Percentiles rank a stretch among this genome's conserved stretches.
phyloP scores from a whole-genome alignment of 192 early-diverging fungal genomes.

The Backusella tarrabulga region DNA sequence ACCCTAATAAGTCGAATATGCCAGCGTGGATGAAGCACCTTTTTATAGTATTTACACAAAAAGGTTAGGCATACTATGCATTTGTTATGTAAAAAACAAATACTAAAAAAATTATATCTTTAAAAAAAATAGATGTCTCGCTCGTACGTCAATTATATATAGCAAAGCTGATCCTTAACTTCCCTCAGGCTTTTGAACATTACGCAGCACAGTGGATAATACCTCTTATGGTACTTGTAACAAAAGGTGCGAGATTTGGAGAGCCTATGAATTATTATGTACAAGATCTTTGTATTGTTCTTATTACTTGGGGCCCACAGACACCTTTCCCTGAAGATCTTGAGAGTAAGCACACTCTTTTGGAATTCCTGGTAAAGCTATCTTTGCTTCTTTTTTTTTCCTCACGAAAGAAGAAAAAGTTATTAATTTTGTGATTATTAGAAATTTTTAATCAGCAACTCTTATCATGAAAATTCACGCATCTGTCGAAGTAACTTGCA shows the following conservation, averaged over 20 bases:
- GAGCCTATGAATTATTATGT: constrained; percentile 69
- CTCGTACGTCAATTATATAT: constrained; percentile 47
- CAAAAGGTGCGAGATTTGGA: constrained; percentile 50
- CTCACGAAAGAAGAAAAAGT: background rate
- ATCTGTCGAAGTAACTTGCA: constrained; percentile 55
- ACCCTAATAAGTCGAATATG: constrained; percentile 37
- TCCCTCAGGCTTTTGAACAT: constrained; percentile 58
- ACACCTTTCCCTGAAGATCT: constrained; percentile 23
- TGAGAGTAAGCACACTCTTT: constrained; percentile 41
- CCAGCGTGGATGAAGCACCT: constrained; percentile 68
- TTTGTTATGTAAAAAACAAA: background rate
- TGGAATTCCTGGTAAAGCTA: constrained; percentile 42
- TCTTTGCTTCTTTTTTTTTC: background rate
- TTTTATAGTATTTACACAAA: constrained; percentile 42
- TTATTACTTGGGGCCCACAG: constrained; percentile 60
- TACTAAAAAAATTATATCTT: background rate
- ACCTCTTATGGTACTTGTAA: constrained; percentile 53
- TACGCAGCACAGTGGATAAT: constrained; percentile 60
- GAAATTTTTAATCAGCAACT: constrained; percentile 47
- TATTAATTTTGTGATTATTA: constrained; percentile 15
- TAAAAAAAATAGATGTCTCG: background rate
- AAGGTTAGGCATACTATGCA: constrained; percentile 22
- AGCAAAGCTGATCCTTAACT: constrained; percentile 64
- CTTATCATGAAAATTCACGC: constrained; percentile 32
- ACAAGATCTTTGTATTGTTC: constrained; percentile 62